Conservation (phyloP, 306 rosid species). For the Citrullus colocynthis region DNA sequence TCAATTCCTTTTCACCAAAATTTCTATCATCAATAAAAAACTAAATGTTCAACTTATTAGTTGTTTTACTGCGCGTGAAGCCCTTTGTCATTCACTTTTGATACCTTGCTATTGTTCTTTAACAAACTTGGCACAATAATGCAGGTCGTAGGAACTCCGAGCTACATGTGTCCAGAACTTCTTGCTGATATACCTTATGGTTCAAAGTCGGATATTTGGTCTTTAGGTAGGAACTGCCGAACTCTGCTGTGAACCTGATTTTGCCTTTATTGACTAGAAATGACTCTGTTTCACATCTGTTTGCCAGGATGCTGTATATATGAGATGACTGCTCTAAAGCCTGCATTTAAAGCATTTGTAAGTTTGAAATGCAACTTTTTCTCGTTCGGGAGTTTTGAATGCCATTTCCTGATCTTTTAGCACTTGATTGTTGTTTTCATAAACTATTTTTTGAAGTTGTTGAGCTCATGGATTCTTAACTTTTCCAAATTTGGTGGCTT, state of each 20-base stretch:
- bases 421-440: not conserved
- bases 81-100: not conserved
- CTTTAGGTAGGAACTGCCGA: slow-evolving; percentile 48
- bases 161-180: slow-evolving; percentile 99
- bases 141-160: slow-evolving; percentile 98
- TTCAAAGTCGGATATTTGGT: slow-evolving; percentile 98
- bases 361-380: slow-evolving; percentile 24
- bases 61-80: not conserved
- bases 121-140: not conserved
- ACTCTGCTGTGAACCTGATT: not conserved
- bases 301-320: slow-evolving; percentile 91
- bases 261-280: not conserved
- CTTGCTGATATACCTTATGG: slow-evolving; percentile 99
- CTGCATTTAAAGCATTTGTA: slow-evolving; percentile 98
- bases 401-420: not conserved
- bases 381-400: not conserved
- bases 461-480: not conserved
- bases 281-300: slow-evolving; percentile 1
- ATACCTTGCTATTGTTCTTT: slow-evolving; percentile 7
- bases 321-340: slow-evolving; percentile 76
- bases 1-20: not conserved
- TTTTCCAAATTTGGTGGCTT: not conserved
- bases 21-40: not conserved
- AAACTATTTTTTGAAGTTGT: not conserved
- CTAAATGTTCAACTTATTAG: not conserved